Evolutionary conservation across 169 alveolate species (phyloP), one percentile per base, ranked within the genome.

Genomic region (Plasmodium billcollinsi): DNA sequence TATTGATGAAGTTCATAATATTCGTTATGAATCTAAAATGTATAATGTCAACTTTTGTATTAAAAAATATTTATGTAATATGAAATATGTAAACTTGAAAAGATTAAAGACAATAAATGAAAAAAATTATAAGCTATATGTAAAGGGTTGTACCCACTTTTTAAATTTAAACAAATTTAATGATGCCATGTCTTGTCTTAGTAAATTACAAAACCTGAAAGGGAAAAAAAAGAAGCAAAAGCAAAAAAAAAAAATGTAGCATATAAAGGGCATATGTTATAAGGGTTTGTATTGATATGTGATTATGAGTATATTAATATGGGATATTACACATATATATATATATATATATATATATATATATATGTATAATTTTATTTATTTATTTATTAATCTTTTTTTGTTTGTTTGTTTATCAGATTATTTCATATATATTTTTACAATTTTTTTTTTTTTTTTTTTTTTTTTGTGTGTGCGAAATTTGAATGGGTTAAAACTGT

Each of bases 31-130:
- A 54, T 56, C 69, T 67, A 69, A 83, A 56, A 59, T 47, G 7
- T 67, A 58, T 69, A 67, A 83, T 69, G 85, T 83, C 0, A 83
- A 56, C 59, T 83, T 12, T 69, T 83, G 91, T 24, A 69, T 83
- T 15, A 83, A 47, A 21, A 83, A 67, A 49, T 83, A 83, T 63
- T 61, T 83, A 43, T 26, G 59, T 83, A 70, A 69, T 54, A 83
- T 83, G 91, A 70, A 29, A 45, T 56, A 80, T 49, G 70, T 72
- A 15, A 80, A 80, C 45, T 80, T 80, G 52, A 80, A 80, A 80
- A 80, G 67, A 56, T 80, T 69, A 15, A 80, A 80, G 67, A 80
- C 67, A 67, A 29, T 80, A 26, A 80, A 80, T 45, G 67, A 63
- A 69, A 50, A 15, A n/a, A 80, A 80, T 80, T 52, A 56, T 69